Evolutionary conservation across 257 asterid genomes (phyloP).

Genomic region (Nicotiana attenuata): DNA sequence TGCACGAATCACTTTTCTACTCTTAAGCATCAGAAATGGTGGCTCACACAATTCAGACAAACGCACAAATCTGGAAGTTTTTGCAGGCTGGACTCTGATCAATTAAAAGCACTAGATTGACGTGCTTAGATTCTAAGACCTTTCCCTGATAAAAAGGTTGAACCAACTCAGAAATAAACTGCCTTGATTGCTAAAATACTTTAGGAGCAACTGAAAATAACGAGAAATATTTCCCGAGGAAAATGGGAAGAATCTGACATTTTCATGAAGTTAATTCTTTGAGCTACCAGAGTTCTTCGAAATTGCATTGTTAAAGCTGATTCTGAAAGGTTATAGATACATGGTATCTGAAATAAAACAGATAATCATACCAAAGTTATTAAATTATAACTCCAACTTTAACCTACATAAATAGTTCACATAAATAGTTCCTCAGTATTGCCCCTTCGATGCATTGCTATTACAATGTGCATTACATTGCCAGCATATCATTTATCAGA

Average conservation of each 20-base stretch:
- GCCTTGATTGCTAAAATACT: too few relatives aligned
- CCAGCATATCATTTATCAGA: background rate
- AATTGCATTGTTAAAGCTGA: background rate
- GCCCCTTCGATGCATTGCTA: too few relatives aligned
- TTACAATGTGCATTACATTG: background rate
- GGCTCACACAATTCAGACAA: background rate
- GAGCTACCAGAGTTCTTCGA: background rate
- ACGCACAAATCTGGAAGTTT: background rate
- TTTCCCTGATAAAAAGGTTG: background rate
- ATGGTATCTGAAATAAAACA: background rate
- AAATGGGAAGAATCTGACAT: background rate
- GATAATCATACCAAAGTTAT: background rate
- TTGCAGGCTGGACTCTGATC: background rate
- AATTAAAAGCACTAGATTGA: background rate
- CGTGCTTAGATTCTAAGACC: background rate
- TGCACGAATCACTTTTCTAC: too few relatives aligned
- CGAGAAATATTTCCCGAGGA: background rate
- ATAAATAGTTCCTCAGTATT: background rate
- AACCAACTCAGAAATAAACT: background rate
- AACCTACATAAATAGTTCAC: background rate
- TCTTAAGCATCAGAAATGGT: too few relatives aligned
- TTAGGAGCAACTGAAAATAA: too few relatives aligned
- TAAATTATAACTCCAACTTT: background rate
- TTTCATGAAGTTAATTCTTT: background rate
- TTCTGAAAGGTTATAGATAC: background rate